phyloP scores from a whole-genome alignment of 2,329 filamentous ascomycete genomes.

The Hymenoscyphus salicellus region DNA sequence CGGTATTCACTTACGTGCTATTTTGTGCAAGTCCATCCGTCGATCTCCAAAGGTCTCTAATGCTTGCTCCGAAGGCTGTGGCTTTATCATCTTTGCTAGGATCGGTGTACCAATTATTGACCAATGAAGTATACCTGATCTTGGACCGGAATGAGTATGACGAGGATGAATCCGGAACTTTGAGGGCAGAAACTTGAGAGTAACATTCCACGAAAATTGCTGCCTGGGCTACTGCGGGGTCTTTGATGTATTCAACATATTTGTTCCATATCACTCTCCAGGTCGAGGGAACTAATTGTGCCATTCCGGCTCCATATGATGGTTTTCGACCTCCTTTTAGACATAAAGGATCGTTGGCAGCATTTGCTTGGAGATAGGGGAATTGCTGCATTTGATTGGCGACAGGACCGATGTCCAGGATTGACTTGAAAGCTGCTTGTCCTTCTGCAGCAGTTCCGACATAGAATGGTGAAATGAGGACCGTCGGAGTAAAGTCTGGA shows the following conservation, averaged over 20 bases:
- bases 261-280: conserved; percentile 7
- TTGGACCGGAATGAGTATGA: neutral
- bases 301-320: conserved; percentile 3
- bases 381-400: neutral
- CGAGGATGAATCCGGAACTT: neutral
- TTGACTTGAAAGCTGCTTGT: neutral
- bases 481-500: conserved; percentile 4
- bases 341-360: conserved; percentile 2
- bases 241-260: neutral
- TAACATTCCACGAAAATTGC: conserved; percentile 6
- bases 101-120: neutral
- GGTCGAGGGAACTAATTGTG: neutral
- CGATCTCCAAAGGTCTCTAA: neutral
- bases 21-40: neutral
- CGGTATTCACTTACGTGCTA: neutral
- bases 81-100: neutral
- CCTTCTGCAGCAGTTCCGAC: conserved; percentile 4
- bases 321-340: conserved; percentile 9
- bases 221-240: neutral
- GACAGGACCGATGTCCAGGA: conserved; percentile 3
- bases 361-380: conserved; percentile 8
- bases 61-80: neutral
- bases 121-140: neutral
- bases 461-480: conserved; percentile 8
- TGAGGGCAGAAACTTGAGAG: neutral